Conservation (phyloP, 164 flowering plant genomes). For the Tinospora cordifolia region DNA sequence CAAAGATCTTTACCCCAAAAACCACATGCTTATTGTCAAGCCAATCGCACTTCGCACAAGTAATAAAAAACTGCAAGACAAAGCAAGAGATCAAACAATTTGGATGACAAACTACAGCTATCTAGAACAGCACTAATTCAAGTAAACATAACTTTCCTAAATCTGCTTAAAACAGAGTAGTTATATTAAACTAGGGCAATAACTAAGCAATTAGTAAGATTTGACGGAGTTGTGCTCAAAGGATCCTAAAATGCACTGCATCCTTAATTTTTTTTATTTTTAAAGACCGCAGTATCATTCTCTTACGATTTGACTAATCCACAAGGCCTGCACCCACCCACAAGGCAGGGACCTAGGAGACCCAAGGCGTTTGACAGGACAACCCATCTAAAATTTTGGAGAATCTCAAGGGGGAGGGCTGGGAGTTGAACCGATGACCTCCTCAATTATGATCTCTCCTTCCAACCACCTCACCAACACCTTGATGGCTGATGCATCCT, state of each 20-base stretch:
- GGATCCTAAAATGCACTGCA: background rate
- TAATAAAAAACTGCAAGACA: conserved; percentile 33
- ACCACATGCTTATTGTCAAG: conserved; percentile 98
- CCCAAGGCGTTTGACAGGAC: too few relatives aligned
- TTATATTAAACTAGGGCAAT: background rate
- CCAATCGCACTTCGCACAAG: conserved; percentile 82
- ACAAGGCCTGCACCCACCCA: too few relatives aligned
- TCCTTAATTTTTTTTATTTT: too few relatives aligned
- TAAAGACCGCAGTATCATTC: too few relatives aligned
- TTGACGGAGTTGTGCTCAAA: background rate
- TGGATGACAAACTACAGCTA: background rate
- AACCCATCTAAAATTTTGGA: too few relatives aligned
- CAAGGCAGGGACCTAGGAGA: too few relatives aligned
- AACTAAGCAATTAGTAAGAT: background rate
- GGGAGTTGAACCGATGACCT: too few relatives aligned
- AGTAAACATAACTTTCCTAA: background rate
- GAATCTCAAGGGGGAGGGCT: too few relatives aligned
- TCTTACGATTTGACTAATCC: too few relatives aligned
- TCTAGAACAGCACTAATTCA: background rate
- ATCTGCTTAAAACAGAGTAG: background rate
- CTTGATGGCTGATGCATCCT: too few relatives aligned
- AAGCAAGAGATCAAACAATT: conserved; percentile 1
- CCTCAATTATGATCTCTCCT: too few relatives aligned
- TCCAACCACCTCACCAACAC: too few relatives aligned
- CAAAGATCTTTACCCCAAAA: conserved; percentile 68